Percentiles rank a stretch among this genome's conserved stretches.
phyloP scores from a whole-genome alignment of 257 asterid genomes.

The Paraleonurus japonicus region DNA sequence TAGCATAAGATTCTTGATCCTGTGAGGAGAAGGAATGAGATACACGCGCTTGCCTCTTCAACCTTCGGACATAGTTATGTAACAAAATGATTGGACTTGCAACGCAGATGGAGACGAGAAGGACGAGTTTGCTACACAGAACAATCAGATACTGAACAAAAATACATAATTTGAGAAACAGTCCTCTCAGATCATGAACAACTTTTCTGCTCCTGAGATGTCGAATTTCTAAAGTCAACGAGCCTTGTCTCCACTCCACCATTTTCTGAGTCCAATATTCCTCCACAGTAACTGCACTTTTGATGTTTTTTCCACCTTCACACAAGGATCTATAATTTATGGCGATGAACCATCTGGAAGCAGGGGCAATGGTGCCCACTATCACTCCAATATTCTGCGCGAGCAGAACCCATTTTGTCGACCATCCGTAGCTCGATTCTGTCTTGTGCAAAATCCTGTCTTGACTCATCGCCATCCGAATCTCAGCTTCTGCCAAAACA shows the following conservation, averaged over 20 bases:
- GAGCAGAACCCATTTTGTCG: conserved; percentile 33
- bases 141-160: conserved; percentile 34
- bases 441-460: background rate
- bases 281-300: conserved; percentile 27
- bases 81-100: conserved; percentile 13
- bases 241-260: conserved; percentile 48
- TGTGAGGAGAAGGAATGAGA: conserved; percentile 21
- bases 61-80: background rate
- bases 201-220: conserved; percentile 29
- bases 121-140: conserved; percentile 36
- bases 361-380: conserved; percentile 37
- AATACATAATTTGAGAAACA: conserved; percentile 31
- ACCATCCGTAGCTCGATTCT: conserved; percentile 38
- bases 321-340: conserved; percentile 11
- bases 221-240: conserved; percentile 26
- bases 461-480: conserved; percentile 19
- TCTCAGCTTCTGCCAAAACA: conserved; percentile 28
- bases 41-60: conserved; percentile 20
- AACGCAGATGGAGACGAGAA: conserved; percentile 24
- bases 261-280: conserved; percentile 46
- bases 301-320: conserved; percentile 5
- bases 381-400: conserved; percentile 35
- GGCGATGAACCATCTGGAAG: conserved; percentile 35
- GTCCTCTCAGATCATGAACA: conserved; percentile 32
- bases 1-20: background rate